Evolutionary conservation across 495 filamentous ascomycete species (phyloP), one percentile per base, ranked within the genome.

Genomic region (Aspergillus biplanus): DNA sequence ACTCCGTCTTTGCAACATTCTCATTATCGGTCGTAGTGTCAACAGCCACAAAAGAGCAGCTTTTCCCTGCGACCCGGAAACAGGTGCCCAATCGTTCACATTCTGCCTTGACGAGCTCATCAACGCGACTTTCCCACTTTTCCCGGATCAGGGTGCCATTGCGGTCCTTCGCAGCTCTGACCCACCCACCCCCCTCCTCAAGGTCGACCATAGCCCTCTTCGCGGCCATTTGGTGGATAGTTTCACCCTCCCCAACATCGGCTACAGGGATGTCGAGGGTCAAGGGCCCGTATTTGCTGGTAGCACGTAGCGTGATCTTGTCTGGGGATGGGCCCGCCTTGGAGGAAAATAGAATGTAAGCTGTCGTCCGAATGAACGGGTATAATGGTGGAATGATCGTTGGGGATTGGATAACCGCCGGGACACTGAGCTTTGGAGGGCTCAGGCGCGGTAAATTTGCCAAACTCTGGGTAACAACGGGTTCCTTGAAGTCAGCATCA

Each of bases 221-320:
- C 0, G 88, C 87, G 1, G 88, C 88, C 3, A 92, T 82, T 63
- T 88, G 86, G 67, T 92, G 89, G 56, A 92, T 84, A 0, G 84
- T 90, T 58, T 86, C 75, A 4, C 78, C 81, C 3, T 73, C 69
- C 0, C 77, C 64, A 0, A 87, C 68, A 7, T 74, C 64, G 11
- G 80, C 72, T n/a, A 91, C 78, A 0, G 88, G 87, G 27, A 92
- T 86, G 55, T 83, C 80, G 31, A 90, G 77, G 33, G 82, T 74
- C 5, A 92, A 73, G 0, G 87, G 85, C 1, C 84, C 83, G 21
- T 85, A 71, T 0, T 69, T 61, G 34, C 80, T 86, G 0, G 75
- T 84, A 12, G 81, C 88, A 1, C 76, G 78, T 16, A 92, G 76
- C 0, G 82, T 72, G 33, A 92, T 77, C 4, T 85, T 81, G 52